These are phyloP conservation scores for Neurospora sp. DNA, from an alignment of 495 filamentous ascomycete species.

Conservation along the genomic window DNA sequence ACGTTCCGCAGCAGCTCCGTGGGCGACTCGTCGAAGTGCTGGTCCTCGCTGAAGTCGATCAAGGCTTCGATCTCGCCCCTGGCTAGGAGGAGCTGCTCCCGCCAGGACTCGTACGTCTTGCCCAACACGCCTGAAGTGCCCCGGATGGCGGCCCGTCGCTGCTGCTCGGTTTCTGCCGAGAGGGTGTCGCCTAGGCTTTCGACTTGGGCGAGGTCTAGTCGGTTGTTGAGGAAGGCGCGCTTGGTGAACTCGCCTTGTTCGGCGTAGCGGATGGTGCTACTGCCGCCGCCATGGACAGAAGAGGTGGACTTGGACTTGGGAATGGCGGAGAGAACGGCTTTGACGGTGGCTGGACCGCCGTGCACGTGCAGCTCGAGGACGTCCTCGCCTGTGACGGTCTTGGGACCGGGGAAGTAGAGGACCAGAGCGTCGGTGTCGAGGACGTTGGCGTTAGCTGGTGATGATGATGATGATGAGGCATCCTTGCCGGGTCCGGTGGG, in stretches of 20 bases:
- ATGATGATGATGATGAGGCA: neutral
- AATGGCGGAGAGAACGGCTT: conserved; percentile 73
- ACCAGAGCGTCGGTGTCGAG: conserved; percentile 78
- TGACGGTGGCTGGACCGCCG: conserved; percentile 80
- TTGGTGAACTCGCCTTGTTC: conserved; percentile 94
- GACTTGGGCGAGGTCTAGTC: conserved; percentile 84
- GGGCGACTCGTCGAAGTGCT: conserved; percentile 89
- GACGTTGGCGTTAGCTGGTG: conserved; percentile 25
- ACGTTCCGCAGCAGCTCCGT: conserved; percentile 59
- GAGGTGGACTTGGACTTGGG: conserved; percentile 22
- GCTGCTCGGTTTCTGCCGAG: conserved; percentile 84
- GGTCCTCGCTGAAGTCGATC: conserved; percentile 95
- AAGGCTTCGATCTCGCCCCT: conserved; percentile 88
- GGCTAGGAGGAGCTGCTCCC: conserved; percentile 63
- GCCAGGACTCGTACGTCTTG: conserved; percentile 79
- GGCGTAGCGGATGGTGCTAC: conserved; percentile 61
- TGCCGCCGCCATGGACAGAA: too few relatives aligned
- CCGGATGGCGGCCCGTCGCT: conserved; percentile 74
- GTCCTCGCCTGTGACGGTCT: conserved; percentile 85
- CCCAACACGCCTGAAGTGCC: conserved; percentile 61
- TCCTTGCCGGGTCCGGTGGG: conserved; percentile 33
- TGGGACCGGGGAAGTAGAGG: conserved; percentile 77
- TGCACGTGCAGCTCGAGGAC: conserved; percentile 89
- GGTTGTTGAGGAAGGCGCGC: conserved; percentile 79
- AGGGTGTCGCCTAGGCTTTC: conserved; percentile 83